A percentile compares a stretch with the other conserved stretches of the same genome.
Evolutionary conservation across 108 stramenopile species (phyloP).

Genomic region (Skeletonema menzelii): DNA sequence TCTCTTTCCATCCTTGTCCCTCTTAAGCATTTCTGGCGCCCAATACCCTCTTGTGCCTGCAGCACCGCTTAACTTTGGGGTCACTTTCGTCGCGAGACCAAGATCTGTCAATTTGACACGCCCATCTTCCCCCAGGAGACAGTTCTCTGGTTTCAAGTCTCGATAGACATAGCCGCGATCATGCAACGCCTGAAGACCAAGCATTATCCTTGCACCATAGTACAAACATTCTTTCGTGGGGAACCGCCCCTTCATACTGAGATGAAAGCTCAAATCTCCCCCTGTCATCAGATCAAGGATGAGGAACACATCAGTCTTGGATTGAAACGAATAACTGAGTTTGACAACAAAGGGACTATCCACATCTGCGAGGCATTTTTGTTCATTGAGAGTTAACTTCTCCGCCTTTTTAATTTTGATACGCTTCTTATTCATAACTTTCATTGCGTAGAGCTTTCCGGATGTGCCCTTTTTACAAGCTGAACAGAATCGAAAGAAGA

Average conservation of each 20-base stretch:
- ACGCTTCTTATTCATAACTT: conserved; percentile 96
- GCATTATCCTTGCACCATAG: conserved; percentile 91
- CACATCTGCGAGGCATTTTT: conserved; percentile 77
- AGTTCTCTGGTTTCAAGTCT: conserved; percentile 95
- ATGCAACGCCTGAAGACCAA: conserved; percentile 91
- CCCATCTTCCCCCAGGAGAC: conserved; percentile 90
- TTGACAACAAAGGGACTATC: conserved; percentile 94
- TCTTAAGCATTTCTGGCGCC: conserved; percentile 95
- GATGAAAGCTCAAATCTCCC: conserved; percentile 88
- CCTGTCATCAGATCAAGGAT: conserved; percentile 98
- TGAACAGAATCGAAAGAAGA: conserved; percentile 19
- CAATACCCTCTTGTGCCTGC: conserved; percentile 93
- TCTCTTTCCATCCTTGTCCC: conserved; percentile 82
- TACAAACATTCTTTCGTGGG: conserved; percentile 76
- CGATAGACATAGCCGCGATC: conserved; percentile 88
- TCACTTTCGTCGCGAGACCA: conserved; percentile 89
- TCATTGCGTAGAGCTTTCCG: conserved; percentile 97
- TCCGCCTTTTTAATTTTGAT: conserved; percentile 94
- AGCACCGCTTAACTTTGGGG: conserved; percentile 80
- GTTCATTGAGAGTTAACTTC: conserved; percentile 89
- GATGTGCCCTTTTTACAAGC: conserved; percentile 94
- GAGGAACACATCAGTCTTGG: conserved; percentile 86
- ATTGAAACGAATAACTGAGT: conserved; percentile 95
- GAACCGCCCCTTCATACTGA: conserved; percentile 79
- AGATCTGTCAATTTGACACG: conserved; percentile 89